These are phyloP conservation scores for Neurospora sp. DNA, from an alignment of 495 filamentous ascomycete genomes.

Conservation along the genomic window DNA sequence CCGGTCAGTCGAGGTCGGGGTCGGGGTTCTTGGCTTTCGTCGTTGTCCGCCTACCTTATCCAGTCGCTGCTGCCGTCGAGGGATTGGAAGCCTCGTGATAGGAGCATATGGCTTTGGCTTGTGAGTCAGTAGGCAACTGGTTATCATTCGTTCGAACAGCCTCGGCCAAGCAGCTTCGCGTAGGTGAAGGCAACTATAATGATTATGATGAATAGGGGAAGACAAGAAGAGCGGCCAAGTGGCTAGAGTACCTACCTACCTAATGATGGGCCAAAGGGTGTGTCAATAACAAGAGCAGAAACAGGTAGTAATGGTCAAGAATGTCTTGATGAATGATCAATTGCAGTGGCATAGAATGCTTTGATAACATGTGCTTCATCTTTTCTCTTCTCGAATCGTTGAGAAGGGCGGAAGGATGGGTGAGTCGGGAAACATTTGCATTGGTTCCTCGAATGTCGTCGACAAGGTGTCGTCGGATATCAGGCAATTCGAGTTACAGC, in stretches of 20 bases:
- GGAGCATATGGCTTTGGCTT: not conserved
- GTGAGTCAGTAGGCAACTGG: not conserved
- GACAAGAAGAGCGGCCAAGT: not conserved
- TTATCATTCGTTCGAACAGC: not conserved
- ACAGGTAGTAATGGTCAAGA: not conserved
- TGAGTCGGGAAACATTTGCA: no score
- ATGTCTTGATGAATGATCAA: not conserved
- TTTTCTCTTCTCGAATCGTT: no score
- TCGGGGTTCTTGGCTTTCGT: not conserved
- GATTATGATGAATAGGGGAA: not conserved
- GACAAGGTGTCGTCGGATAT: no score
- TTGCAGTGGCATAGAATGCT: not conserved
- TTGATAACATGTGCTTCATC: no score
- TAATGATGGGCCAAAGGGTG: not conserved
- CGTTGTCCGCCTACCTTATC: not conserved
- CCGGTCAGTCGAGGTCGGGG: not conserved
- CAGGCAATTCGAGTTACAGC: no score
- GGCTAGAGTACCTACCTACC: not conserved
- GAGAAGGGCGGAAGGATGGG: no score
- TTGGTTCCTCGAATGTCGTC: no score
- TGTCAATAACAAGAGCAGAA: not conserved
- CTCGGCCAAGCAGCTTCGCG: not conserved
- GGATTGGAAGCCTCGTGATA: not conserved
- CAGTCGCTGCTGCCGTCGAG: not conserved
- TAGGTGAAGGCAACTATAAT: not conserved